Evolutionary conservation across 768 basidiomycete species (phyloP), one percentile per base, ranked within the genome.

Genomic region (Pisolithus marmoratus): DNA sequence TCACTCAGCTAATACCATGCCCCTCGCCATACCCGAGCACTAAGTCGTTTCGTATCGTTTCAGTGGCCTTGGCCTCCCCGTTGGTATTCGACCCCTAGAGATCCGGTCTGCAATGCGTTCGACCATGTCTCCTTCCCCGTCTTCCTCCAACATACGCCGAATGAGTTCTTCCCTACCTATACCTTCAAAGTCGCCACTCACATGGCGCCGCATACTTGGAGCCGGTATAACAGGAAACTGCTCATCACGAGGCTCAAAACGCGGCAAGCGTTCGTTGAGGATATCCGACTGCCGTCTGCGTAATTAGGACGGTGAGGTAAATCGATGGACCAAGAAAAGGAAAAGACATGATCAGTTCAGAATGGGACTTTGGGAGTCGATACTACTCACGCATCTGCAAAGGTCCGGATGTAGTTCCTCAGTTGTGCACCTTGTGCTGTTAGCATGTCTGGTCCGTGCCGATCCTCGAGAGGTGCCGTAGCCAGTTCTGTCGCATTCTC

Each of bases 401-500:
- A 91, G 52, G 69, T 83, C 51, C 76, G 80, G 64, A 91, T 87
- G 54, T 76, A 76, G 54, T 75, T 73, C 54, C 77, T 74, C 58
- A 85, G 74, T 55, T 79, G 78, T 49, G 77, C 68, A 29, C 80
- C 80, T 45, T 83, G 81, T 31, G 85, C 85, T 29, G 75, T 76
- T 26, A 90, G 80, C 52, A 76, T 79, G 62, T 85, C 81, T 8
- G 72, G 66, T 8, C 76, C 76, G 29, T 67, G 58, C n/a, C 62
- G 70, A 40, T 63, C 72, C 47, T 72, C 71, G 6, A 66, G 59
- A 34, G 72, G 69, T 15, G 63, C 55, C 3, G 70, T 48, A 34
- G 67, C 52, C 53, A 91, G 73, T 63, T 91, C 89, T 2, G 87
- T 81, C 3, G 81, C 84, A 54, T 82, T 85, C 71, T 91, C 89